Base-by-base conservation (phyloP, 1,139 yeast genomes). In the Debaryomyces fabryi region DNA sequence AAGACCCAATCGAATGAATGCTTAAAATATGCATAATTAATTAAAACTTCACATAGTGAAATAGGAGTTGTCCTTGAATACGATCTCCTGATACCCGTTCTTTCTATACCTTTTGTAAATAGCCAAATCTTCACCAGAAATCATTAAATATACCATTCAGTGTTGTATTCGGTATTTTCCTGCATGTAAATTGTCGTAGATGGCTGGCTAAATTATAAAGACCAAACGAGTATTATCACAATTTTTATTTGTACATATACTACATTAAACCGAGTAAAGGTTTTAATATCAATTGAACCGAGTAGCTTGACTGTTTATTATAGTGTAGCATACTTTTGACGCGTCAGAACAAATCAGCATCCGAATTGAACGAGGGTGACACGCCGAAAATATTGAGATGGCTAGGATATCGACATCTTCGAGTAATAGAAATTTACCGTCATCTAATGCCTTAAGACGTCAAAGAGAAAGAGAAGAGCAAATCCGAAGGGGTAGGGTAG, bases 351-450 rank as follows among this genome's bases (percentile, higher is more conserved):
- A 21, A n/a, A 18, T 13, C 7, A 35, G 21, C 6, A 35, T 20
- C 20, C 35, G 3, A 20, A 18, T 10, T 21, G 25, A 12, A 18
- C 20, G 15, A 35, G 25, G 25, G 9, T 12, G 15, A 35, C 15
- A 35, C 23, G 13, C 15, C 20, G 21, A 12, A 16, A 12, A 15
- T 15, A 27, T 6, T 12, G 15, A 10, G 42, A 39, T 39, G 42
- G 42, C 42, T 27, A 55, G 60, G 44, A 56, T 56, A 46, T 54
- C 58, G 15, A 49, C 58, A 21, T 52, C 59, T 10, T 47, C 53
- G 18, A 46, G 52, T 8, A 51, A 40, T 29, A 44, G 52, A 24
- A 44, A 42, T 24, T 36, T 46, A 18, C 44, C 47, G 36, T 30
- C 51, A 24, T 39, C 49, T 32, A 43, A 46, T 33, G 52, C 54